Percentiles rank a stretch among this genome's conserved stretches.
Evolutionary conservation across 2,329 filamentous ascomycete species (phyloP).

Genomic region (Fusarium sp.): DNA sequence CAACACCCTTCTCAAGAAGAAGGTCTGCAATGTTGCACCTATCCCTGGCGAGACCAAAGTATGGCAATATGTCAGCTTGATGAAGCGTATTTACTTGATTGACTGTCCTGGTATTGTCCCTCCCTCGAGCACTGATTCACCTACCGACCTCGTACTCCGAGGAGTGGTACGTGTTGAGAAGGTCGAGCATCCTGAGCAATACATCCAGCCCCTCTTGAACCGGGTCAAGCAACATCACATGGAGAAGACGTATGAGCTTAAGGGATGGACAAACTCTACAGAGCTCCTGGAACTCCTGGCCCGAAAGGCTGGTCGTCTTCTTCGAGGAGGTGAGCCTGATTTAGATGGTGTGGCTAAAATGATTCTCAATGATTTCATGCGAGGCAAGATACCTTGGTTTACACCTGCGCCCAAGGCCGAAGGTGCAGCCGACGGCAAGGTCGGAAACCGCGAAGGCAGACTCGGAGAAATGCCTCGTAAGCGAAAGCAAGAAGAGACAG

Average conservation of each 20-base stretch:
- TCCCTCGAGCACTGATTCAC: constrained; percentile 84
- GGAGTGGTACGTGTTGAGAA: constrained; percentile 96
- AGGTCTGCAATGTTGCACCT: constrained; percentile 91
- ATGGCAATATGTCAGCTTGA: constrained; percentile 96
- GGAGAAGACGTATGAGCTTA: constrained; percentile 91
- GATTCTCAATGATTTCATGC: constrained; percentile 94
- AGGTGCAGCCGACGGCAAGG: constrained; percentile 61
- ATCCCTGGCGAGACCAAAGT: constrained; percentile 98
- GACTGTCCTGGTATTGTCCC: constrained; percentile 98
- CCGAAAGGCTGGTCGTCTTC: constrained; percentile 84
- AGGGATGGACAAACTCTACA: constrained; percentile 79
- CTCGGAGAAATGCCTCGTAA: constrained; percentile 90
- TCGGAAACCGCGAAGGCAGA: constrained; percentile 80
- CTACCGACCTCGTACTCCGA: constrained; percentile 87
- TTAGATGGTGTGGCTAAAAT: constrained; percentile 96
- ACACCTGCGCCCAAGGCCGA: constrained; percentile 78
- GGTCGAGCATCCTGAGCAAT: constrained; percentile 95
- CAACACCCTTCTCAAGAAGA: constrained; percentile 94
- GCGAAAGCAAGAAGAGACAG: constrained; percentile 72
- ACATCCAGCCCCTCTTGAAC: constrained; percentile 84
- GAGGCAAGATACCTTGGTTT: constrained; percentile 97
- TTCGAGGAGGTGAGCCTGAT: constrained; percentile 95
- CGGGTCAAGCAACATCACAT: constrained; percentile 89
- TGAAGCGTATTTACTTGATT: constrained; percentile 91
- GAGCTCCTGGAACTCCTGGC: constrained; percentile 90